Base-by-base conservation (phyloP, 1,139 yeast genomes). In the Protomyces macrosporus region DNA sequence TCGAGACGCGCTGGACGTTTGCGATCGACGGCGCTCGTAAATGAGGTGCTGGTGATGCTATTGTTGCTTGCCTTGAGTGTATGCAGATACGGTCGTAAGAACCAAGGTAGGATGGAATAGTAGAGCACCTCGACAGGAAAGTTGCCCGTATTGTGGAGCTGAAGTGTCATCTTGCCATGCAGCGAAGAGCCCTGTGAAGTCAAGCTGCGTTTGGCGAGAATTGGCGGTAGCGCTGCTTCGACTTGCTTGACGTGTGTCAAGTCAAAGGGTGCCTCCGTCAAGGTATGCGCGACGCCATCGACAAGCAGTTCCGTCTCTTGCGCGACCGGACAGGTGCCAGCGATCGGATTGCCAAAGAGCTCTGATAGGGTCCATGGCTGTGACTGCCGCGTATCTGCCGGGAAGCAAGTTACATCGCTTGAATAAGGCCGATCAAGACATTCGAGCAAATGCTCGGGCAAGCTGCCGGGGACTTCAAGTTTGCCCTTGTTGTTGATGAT, bases 101-200 rank as follows among this genome's bases (percentile, higher is more conserved):
- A 93, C 98, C 98, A 93, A 0, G 99, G 99, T 42, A 90, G 78
- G 0, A 90, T 81, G 73, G 93, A 97, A 70, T 86, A 86, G 70
- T 88, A 88, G 1, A 84, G 77, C 61, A 90, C 78, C 3, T 75
- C 75, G 0, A 84, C 81, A 0, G 81, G 74, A 14, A 75, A 72
- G 6, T 62, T 39, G 0, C 83, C 76, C 0, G 91, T 89, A 72
- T 93, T 95, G 30, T 79, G 77, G 70, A 91, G 82, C 6, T 85
- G 87, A 0, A 88, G 83, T 73, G 97, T 84, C 68, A 93, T 79
- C 0, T 97, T 97, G 65, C 98, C 98, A 40, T 58, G 62, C 23
- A 58, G 35, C 9, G 62, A 52, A n/a, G 62, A 58, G 23, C 62
- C 62, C 14, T 58, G 62, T 4, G 62, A 58, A 16, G 62, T 89